Evolutionary conservation across 441 rosid species (phyloP).

Genomic region (Pelargonium citronellum): DNA sequence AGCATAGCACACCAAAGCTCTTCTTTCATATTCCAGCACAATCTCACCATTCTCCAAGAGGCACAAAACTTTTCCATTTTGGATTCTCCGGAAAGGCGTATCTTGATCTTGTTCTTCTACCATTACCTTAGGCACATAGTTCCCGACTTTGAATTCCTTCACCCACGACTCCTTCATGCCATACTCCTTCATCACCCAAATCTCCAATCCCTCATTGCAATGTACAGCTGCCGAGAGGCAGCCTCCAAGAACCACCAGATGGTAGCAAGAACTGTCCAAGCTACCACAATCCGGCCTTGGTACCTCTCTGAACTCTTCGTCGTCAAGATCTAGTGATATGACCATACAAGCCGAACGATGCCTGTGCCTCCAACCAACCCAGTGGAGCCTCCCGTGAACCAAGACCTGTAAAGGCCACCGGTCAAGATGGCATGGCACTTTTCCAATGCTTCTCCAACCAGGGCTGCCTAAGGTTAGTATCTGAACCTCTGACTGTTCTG

Average conservation of each 20-base stretch:
- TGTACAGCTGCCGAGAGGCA: conserved; percentile 53
- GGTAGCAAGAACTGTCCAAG: conserved; percentile 48
- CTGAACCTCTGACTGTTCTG: conserved; percentile 33
- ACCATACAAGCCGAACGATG: conserved; percentile 48
- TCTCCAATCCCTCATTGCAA: conserved; percentile 63
- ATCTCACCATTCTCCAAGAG: conserved; percentile 51
- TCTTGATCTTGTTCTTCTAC: no score
- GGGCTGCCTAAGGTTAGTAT: conserved; percentile 51
- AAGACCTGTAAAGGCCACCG: conserved; percentile 53
- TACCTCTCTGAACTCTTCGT: conserved; percentile 65
- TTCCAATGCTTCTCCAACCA: conserved; percentile 65
- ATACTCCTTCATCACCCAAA: conserved; percentile 78
- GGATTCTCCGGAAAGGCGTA: no score
- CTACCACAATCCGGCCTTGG: conserved; percentile 62
- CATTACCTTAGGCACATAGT: no score
- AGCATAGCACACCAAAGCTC: conserved; percentile 52
- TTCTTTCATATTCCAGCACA: conserved; percentile 64
- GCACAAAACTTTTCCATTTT: no score
- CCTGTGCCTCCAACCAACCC: conserved; percentile 55
- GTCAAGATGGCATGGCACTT: conserved; percentile 43
- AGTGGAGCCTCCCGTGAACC: conserved; percentile 74
- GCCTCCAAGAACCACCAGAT: conserved; percentile 44
- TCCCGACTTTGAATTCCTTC: conserved; percentile 26
- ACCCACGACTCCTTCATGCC: conserved; percentile 66
- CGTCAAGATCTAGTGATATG: conserved; percentile 61